phyloP scores from a whole-genome alignment of 2,329 filamentous ascomycete species.

The Claviceps paspali region DNA sequence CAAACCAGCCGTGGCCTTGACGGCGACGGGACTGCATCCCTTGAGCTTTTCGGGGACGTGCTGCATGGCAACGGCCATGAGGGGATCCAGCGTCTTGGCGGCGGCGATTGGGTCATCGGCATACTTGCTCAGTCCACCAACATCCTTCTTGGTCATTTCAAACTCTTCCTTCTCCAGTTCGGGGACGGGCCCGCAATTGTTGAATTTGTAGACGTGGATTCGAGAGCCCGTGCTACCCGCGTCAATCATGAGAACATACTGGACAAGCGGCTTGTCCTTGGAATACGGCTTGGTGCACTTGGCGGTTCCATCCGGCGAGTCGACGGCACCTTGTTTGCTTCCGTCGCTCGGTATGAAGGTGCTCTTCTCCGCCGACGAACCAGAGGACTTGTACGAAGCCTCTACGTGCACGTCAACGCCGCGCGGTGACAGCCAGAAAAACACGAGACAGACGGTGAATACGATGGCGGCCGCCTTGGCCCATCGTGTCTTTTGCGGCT shows the following conservation, averaged over 20 bases:
- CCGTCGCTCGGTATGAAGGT: conserved; percentile 19
- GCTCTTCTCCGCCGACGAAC: background rate
- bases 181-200: conserved; percentile 92
- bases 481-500: conserved; percentile 50
- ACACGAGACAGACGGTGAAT: conserved; percentile 42
- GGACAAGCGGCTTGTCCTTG: conserved; percentile 80
- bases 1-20: conserved; percentile 92
- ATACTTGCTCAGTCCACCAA: conserved; percentile 77
- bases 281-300: conserved; percentile 75
- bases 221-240: conserved; percentile 94
- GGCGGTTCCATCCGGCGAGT: conserved; percentile 49
- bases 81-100: conserved; percentile 73
- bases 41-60: conserved; percentile 79
- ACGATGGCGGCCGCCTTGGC: conserved; percentile 49
- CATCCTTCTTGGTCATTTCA: conserved; percentile 77
- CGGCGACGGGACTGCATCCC: conserved; percentile 85
- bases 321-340: conserved; percentile 31
- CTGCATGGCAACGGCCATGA: conserved; percentile 75
- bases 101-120: conserved; percentile 73
- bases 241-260: conserved; percentile 98
- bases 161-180: conserved; percentile 89
- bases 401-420: conserved; percentile 39
- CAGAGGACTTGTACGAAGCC: conserved; percentile 5
- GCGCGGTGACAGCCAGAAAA: conserved; percentile 48
- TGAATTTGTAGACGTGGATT: conserved; percentile 98